phyloP scores from a whole-genome alignment of 2,329 filamentous ascomycete species.

The Aspergillus sp. region DNA sequence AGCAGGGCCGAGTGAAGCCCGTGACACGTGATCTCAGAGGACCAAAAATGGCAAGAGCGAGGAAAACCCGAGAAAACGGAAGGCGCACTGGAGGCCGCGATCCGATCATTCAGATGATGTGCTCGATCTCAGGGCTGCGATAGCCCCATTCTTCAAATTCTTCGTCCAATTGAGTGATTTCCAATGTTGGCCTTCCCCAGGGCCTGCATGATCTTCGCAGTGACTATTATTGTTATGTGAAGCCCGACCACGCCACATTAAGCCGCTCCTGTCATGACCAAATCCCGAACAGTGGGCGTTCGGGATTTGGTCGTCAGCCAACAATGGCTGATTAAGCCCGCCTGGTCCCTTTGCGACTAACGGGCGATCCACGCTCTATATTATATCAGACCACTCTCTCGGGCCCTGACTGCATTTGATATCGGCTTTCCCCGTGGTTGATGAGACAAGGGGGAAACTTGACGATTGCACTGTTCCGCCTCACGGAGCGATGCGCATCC shows the following conservation, averaged over 20 bases:
- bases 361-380: constrained; percentile 24
- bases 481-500: constrained; percentile 13
- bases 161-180: not conserved
- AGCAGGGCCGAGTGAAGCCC: not conserved
- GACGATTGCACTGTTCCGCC: not conserved
- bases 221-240: not conserved
- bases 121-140: not conserved
- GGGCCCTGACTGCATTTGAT: constrained; percentile 9
- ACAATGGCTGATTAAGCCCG: constrained; percentile 31
- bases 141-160: not conserved
- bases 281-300: constrained; percentile 37
- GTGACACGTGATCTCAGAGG: not conserved
- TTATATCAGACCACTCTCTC: constrained; percentile 33
- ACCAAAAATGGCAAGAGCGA: not conserved
- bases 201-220: not conserved
- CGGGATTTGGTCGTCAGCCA: constrained; percentile 34
- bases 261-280: constrained; percentile 16
- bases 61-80: not conserved
- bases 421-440: not conserved
- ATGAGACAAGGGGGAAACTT: not conserved
- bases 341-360: constrained; percentile 14
- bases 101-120: not conserved
- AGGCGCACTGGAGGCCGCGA: not conserved
- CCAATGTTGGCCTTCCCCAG: not conserved
- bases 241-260: constrained; percentile 13